Evolutionary conservation across 176 grass and related monocot genomes (phyloP), one percentile per base, ranked within the genome.

Genomic region (Eragrostis curvula): DNA sequence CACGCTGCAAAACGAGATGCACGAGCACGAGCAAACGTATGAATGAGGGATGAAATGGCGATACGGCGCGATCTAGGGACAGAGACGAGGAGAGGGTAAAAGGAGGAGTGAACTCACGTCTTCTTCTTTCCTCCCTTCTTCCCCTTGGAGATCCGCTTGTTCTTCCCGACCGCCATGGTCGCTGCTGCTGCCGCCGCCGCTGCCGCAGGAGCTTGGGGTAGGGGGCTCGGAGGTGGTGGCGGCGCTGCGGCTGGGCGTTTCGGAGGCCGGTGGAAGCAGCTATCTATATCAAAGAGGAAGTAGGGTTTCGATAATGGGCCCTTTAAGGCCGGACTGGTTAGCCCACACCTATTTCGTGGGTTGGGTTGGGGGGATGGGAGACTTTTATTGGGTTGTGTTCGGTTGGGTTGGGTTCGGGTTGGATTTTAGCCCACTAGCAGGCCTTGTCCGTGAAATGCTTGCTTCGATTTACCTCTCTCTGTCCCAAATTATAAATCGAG

Each of bases 71-170:
- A 89, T 75, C 70, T 20, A 2, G 18, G 10, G 46, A 30, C 25
- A 9, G 2, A 30, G 2, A 30, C 75, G n/a, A 11, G 2, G 5
- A 64, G 29, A 50, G 36, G 40, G 7, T 18, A 14, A 3, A 15
- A 18, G 0, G 41, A 9, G n/a, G 16, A 24, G 49, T 36, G 12
- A 80, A 69, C 92, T 67, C 77, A 98, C 96, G 46, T 86, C 86
- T 98, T 98, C 80, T 98, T 98, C 88, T 98, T 98, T 0, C 86
- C 85, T 2, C 95, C 95, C 81, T 98, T 98, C 82, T 93, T 91
- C 0, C 96, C 92, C 85, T 98, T 95, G 57, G 87, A 91, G 70
- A 98, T 98, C 65, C 96, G 45, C 88, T 98, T 95, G 92, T 98
- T 98, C 87, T 95, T 98, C 0, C 96, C 94, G 48, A 86, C 84